These are phyloP conservation scores for Podospora bellae-mahoneyi DNA, from an alignment of 495 filamentous ascomycete genomes.

Conservation along the genomic window DNA sequence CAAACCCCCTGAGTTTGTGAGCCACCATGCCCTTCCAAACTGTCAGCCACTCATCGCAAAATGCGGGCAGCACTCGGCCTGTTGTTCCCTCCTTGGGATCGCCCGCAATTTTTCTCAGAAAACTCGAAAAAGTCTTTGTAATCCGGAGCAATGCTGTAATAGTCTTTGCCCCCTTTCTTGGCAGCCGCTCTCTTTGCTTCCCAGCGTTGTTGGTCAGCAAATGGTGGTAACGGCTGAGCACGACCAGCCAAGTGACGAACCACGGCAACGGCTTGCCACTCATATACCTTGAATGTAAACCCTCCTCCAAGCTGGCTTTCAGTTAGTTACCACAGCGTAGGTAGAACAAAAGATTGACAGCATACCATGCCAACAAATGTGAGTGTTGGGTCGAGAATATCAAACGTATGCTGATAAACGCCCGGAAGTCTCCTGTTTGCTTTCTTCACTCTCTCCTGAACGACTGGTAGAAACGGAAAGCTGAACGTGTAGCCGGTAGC, in stretches of 20 bases:
- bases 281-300: constrained; percentile 58
- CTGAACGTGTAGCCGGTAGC: constrained; percentile 59
- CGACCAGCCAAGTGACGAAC: constrained; percentile 55
- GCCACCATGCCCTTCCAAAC: constrained; percentile 35
- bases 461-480: constrained; percentile 50
- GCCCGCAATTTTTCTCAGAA: constrained; percentile 30
- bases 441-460: constrained; percentile 49
- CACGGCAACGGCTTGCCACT: constrained; percentile 59
- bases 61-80: constrained; percentile 37
- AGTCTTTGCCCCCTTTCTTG: constrained; percentile 33
- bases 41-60: constrained; percentile 40
- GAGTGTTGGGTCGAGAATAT: constrained; percentile 44
- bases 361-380: constrained; percentile 40
- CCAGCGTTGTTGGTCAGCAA: constrained; percentile 40
- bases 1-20: constrained; percentile 31
- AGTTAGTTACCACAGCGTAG: constrained; percentile 29
- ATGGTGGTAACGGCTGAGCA: constrained; percentile 28
- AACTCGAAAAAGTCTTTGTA: constrained; percentile 35
- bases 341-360: constrained; percentile 10
- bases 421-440: constrained; percentile 47
- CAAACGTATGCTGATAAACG: constrained; percentile 57
- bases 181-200: constrained; percentile 34
- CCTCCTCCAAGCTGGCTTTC: constrained; percentile 51
- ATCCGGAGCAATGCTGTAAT: constrained; percentile 38
- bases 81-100: constrained; percentile 36